Evolutionary conservation across 1,284 basidiomycete species (phyloP).

Genomic region (Leccinum griseonigrum): DNA sequence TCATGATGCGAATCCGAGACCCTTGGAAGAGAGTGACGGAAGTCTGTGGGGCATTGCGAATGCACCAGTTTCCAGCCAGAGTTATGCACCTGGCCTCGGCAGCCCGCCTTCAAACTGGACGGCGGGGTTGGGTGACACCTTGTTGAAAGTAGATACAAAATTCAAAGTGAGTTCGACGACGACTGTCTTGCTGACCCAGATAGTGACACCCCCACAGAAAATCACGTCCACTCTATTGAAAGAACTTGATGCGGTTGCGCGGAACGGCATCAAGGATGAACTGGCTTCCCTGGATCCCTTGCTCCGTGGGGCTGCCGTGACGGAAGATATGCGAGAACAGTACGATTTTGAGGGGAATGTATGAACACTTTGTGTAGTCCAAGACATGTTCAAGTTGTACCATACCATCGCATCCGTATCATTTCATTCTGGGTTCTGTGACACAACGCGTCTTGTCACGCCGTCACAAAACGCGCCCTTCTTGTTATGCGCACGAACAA

Average conservation of each 20-base stretch:
- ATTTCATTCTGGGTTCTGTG: constrained; percentile 7
- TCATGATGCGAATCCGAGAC: constrained; percentile 33
- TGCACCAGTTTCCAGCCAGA: constrained; percentile 33
- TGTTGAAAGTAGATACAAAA: constrained; percentile 77
- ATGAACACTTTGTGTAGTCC: constrained; percentile 19
- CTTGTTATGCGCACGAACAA: constrained; percentile 27
- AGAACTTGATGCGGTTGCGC: constrained; percentile 78
- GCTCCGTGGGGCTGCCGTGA: constrained; percentile 52
- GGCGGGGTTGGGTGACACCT: constrained; percentile 61
- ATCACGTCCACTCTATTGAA: constrained; percentile 71
- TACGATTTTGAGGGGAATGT: constrained; percentile 53
- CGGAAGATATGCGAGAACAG: constrained; percentile 38
- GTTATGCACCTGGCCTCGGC: constrained; percentile 34
- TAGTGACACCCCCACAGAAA: constrained; percentile 52
- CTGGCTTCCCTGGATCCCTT: constrained; percentile 76
- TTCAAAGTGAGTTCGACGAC: constrained; percentile 60
- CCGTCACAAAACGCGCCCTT: constrained; percentile 21
- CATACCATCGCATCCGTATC: constrained; percentile 15
- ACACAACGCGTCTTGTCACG: constrained; percentile 29
- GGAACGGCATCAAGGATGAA: constrained; percentile 78
- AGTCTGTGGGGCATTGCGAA: constrained; percentile 74
- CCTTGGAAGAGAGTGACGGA: constrained; percentile 42
- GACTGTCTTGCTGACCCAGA: not conserved
- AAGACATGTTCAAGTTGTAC: constrained; percentile 29
- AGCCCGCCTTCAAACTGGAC: constrained; percentile 63